Conservation (phyloP, 2,329 filamentous ascomycete genomes). For the Leptographium lundbergii region DNA sequence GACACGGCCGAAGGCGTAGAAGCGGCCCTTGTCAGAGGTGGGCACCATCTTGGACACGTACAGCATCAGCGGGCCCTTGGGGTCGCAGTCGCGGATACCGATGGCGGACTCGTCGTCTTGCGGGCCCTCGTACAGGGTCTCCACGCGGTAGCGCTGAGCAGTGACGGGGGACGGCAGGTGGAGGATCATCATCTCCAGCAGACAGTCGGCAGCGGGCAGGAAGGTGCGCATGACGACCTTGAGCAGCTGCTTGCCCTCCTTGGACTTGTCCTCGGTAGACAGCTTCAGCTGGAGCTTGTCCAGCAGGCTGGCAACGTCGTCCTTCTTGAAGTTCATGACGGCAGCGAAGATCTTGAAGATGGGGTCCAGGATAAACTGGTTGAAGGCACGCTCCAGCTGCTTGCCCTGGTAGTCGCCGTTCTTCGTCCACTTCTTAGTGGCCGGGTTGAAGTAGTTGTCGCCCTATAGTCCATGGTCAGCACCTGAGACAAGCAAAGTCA, state of each 20-base stretch:
- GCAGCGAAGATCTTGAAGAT: constrained; percentile 98
- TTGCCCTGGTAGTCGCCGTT: constrained; percentile 71
- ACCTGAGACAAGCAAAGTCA: constrained; percentile 7
- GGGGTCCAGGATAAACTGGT: constrained; percentile 98
- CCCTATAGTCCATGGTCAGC: constrained; percentile 31
- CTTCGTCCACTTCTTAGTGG: constrained; percentile 99
- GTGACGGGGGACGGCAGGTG: constrained; percentile 93
- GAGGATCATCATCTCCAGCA: constrained; percentile 99
- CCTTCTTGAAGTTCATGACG: constrained; percentile 98
- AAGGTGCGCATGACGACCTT: constrained; percentile 99
- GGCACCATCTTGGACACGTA: constrained; percentile 99
- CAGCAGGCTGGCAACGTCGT: constrained; percentile 70
- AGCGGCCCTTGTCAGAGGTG: constrained; percentile 98
- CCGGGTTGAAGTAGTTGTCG: constrained; percentile 99
- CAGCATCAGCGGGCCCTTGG: constrained; percentile 97
- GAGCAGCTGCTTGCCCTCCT: constrained; percentile 94
- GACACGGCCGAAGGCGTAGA: constrained; percentile 99
- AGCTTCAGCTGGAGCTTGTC: constrained; percentile 96
- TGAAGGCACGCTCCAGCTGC: constrained; percentile 89
- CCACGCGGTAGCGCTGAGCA: constrained; percentile 93
- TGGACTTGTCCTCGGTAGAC: constrained; percentile 68
- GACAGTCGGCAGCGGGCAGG: constrained; percentile 93
- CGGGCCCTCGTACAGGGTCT: constrained; percentile 98
- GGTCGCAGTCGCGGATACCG: constrained; percentile 96
- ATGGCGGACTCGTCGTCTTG: constrained; percentile 83